Conservation (phyloP, 176 grass and related monocot species). For the Phyllostachys edulis region DNA sequence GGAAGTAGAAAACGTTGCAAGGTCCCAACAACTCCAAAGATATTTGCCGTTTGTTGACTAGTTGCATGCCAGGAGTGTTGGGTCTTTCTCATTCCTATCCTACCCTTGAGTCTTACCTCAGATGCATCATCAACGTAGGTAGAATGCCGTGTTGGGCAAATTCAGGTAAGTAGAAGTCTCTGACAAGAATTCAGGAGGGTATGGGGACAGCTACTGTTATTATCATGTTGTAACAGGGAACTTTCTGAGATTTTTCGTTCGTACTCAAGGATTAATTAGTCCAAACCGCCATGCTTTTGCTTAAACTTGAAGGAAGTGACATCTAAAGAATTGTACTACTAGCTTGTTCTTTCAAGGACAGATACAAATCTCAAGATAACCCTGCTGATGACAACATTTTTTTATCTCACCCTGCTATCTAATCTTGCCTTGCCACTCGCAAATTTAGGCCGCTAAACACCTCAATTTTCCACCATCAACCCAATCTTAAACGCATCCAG, state of each 20-base stretch:
- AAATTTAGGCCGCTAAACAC: neutral
- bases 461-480: neutral
- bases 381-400: neutral
- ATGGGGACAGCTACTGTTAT: neutral
- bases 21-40: neutral
- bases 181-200: neutral
- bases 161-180: conserved; percentile 15
- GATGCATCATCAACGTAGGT: neutral
- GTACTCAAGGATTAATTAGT: conserved; percentile 14
- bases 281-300: conserved; percentile 36
- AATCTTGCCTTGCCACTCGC: neutral
- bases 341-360: neutral
- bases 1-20: neutral
- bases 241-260: too few relatives aligned
- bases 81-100: neutral
- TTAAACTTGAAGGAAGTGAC: conserved; percentile 36
- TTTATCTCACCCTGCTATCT: neutral
- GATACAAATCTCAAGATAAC: neutral
- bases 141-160: neutral
- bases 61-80: neutral
- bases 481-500: neutral
- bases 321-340: neutral
- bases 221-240: too few relatives aligned
- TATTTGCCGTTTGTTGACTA: neutral
- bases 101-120: neutral